Conservation (phyloP, 768 basidiomycete genomes). For the Naganishia randhawae region DNA sequence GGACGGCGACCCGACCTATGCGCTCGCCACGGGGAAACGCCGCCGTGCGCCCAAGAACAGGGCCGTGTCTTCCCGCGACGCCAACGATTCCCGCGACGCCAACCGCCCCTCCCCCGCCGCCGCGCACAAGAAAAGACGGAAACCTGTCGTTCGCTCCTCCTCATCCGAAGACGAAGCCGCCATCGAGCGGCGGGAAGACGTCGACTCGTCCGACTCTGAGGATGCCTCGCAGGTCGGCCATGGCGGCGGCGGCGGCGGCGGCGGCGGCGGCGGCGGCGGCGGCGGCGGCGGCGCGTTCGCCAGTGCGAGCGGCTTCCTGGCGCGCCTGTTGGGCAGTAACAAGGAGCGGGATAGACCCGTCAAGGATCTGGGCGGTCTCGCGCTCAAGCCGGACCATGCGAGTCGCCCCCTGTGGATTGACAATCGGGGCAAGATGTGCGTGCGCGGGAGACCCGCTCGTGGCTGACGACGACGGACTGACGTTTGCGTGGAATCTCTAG, state of each 20-base stretch:
- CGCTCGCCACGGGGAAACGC: conserved; percentile 5
- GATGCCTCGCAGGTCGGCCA: background rate
- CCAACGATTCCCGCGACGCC: background rate
- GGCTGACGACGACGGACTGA: background rate
- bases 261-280: background rate
- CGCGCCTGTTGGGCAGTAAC: conserved; percentile 16
- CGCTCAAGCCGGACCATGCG: conserved; percentile 83
- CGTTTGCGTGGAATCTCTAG: too few relatives aligned
- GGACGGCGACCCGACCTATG: background rate
- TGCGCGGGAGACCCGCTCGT: background rate
- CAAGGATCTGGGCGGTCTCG: conserved; percentile 56
- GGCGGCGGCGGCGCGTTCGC: conserved; percentile 8
- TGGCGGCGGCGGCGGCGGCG: background rate
- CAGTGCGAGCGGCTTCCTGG: conserved; percentile 22
- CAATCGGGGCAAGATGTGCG: conserved; percentile 50
- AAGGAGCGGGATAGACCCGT: conserved; percentile 29
- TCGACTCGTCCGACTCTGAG: background rate
- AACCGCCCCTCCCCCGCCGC: background rate
- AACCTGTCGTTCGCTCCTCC: background rate
- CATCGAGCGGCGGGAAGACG: conserved; percentile 14
- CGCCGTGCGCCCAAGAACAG: background rate
- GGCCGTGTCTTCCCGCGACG: background rate
- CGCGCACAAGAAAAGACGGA: background rate
- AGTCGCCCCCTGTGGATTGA: conserved; percentile 90
- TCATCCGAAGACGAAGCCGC: conserved; percentile 20